Percentiles rank a stretch among this genome's conserved stretches.
phyloP scores from a whole-genome alignment of 1,284 basidiomycete species.

The Golubevia pallescens region DNA sequence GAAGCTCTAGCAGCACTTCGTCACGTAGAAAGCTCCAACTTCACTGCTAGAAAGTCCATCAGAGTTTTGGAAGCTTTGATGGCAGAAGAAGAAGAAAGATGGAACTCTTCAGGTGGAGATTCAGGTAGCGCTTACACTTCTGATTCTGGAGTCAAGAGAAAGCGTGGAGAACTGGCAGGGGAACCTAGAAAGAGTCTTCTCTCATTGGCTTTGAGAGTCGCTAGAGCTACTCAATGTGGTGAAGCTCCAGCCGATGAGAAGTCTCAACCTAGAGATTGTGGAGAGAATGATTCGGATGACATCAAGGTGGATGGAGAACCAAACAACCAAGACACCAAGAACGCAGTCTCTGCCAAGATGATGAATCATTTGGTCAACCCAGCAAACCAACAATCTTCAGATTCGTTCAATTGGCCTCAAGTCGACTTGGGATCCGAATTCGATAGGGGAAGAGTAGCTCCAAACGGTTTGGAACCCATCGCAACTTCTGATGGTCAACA shows the following conservation, averaged over 20 bases:
- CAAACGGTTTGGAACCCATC: conserved; percentile 32
- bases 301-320: too few relatives aligned
- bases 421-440: conserved; percentile 5
- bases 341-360: neutral
- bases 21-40: conserved; percentile 31
- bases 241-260: neutral
- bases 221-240: conserved; percentile 22
- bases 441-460: conserved; percentile 20
- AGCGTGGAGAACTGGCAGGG: conserved; percentile 9
- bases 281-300: neutral
- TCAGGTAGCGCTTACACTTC: neutral
- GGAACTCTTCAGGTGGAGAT: conserved; percentile 22
- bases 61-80: conserved; percentile 53
- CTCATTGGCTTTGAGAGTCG: conserved; percentile 42
- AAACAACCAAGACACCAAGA: neutral
- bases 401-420: neutral
- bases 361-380: neutral
- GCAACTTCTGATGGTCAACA: conserved; percentile 31
- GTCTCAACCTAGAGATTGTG: neutral
- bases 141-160: conserved; percentile 12
- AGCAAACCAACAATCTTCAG: neutral
- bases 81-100: conserved; percentile 51
- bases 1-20: conserved; percentile 50
- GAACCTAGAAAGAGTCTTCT: conserved; percentile 36
- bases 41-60: conserved; percentile 39